Evolutionary conservation across 371 early-diverging fungal species (phyloP).

Genomic region (Mucor velutinosus): DNA sequence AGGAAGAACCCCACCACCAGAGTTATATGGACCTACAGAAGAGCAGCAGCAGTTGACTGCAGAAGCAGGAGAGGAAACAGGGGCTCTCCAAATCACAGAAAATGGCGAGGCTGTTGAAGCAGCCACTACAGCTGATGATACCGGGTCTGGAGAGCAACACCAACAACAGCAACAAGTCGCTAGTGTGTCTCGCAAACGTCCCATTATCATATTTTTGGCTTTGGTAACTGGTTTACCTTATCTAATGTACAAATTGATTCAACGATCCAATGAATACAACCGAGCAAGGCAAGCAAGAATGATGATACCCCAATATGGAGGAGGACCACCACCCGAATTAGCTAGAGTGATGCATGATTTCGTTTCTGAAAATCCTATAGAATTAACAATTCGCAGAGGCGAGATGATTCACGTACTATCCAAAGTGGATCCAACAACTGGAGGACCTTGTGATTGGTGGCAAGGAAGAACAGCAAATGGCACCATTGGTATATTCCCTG

Average conservation of each 20-base stretch:
- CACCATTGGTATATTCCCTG: conserved; percentile 87
- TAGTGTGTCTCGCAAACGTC: conserved; percentile 49
- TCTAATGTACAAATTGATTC: conserved; percentile 82
- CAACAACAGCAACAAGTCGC: conserved; percentile 57
- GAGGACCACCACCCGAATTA: conserved; percentile 70
- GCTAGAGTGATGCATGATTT: conserved; percentile 90
- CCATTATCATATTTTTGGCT: conserved; percentile 78
- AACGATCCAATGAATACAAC: conserved; percentile 31
- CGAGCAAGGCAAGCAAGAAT: conserved; percentile 42
- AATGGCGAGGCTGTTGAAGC: conserved; percentile 4
- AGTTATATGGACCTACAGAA: conserved; percentile 56
- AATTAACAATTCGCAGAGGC: conserved; percentile 81
- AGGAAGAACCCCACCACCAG: conserved; percentile 69
- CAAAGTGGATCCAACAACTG: conserved; percentile 74
- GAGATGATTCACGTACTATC: conserved; percentile 85
- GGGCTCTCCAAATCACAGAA: conserved; percentile 43
- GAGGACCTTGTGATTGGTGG: conserved; percentile 92
- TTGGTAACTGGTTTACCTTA: conserved; percentile 91
- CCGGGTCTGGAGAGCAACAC: conserved; percentile 48
- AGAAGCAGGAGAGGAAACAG: not conserved
- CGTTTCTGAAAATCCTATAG: conserved; percentile 71
- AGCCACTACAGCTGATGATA: not conserved
- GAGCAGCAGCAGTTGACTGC: conserved; percentile 5
- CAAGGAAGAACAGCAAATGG: conserved; percentile 83
- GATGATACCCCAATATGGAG: conserved; percentile 35